Evolutionary conservation across 2,329 filamentous ascomycete species (phyloP).

Genomic region (Aspergillus sp.): DNA sequence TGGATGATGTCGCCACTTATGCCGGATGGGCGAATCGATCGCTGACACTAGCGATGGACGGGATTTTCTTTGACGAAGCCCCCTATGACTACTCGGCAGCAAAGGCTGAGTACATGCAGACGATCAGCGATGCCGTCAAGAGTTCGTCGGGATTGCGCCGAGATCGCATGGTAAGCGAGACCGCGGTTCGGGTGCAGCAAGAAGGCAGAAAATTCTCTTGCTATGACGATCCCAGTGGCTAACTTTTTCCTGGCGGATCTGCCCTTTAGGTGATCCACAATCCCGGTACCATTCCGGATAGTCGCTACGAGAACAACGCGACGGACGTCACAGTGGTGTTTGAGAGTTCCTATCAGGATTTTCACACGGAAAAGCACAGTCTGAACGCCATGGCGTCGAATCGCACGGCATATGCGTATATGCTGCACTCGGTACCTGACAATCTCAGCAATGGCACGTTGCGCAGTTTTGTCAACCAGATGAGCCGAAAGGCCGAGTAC

Average conservation of each 20-base stretch:
- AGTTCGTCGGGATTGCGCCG: constrained; percentile 7
- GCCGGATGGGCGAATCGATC: constrained; percentile 36
- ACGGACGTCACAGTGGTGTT: constrained; percentile 19
- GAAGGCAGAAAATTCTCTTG: background rate
- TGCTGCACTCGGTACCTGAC: constrained; percentile 15
- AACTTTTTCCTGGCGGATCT: background rate
- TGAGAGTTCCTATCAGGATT: constrained; percentile 17
- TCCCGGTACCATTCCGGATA: constrained; percentile 19
- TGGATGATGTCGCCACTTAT: constrained; percentile 41
- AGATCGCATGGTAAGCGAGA: constrained; percentile 14
- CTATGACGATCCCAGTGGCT: background rate
- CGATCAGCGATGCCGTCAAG: constrained; percentile 21
- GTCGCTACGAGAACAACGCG: constrained; percentile 4
- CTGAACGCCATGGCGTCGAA: background rate
- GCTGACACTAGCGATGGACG: constrained; percentile 34
- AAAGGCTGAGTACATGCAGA: constrained; percentile 25
- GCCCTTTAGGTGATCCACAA: constrained; percentile 18
- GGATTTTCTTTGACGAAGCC: constrained; percentile 47
- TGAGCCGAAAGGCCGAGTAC: constrained; percentile 16
- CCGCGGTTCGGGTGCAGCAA: background rate
- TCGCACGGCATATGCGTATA: constrained; percentile 12
- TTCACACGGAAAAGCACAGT: background rate
- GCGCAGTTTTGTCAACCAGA: constrained; percentile 8
- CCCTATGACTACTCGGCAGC: constrained; percentile 24
- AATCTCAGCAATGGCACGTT: constrained; percentile 10